Evolutionary conservation across 1,284 basidiomycete genomes (phyloP).

Genomic region (Rhodotorula sp.): DNA sequence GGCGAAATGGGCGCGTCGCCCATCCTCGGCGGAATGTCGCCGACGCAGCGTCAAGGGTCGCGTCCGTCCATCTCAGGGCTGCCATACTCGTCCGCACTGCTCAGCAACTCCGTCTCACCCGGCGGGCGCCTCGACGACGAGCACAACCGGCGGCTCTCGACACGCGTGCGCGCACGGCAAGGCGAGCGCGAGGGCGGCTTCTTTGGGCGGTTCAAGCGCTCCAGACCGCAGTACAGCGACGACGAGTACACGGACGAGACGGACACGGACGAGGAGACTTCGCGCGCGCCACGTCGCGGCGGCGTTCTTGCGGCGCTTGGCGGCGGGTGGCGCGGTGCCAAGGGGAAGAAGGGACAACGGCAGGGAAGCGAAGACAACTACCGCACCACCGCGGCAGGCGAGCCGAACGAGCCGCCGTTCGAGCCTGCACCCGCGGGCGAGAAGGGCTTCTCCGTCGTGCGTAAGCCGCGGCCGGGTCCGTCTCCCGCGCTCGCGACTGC

Average conservation of each 20-base stretch:
- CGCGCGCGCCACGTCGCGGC: background rate
- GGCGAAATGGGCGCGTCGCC: conserved; percentile 19
- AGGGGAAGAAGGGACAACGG: background rate
- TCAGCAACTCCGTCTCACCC: conserved; percentile 37
- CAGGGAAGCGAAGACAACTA: background rate
- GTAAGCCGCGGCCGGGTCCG: conserved; percentile 34
- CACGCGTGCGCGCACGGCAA: background rate
- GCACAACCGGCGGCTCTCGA: conserved; percentile 19
- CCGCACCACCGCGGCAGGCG: background rate
- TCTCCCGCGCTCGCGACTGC: background rate
- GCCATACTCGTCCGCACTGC: conserved; percentile 28
- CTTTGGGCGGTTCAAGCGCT: conserved; percentile 40
- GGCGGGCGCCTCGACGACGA: conserved; percentile 24
- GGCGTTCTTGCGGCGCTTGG: conserved; percentile 11
- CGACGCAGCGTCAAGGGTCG: background rate
- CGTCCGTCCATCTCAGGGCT: conserved; percentile 21
- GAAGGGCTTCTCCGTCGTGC: conserved; percentile 38
- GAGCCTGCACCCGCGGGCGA: conserved; percentile 7
- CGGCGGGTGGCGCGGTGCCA: background rate
- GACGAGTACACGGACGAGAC: conserved; percentile 33
- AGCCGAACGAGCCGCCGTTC: conserved; percentile 11
- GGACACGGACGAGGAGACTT: conserved; percentile 27
- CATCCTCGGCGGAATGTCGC: background rate
- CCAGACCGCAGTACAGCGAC: conserved; percentile 22
- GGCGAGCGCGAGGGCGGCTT: conserved; percentile 22